Evolutionary conservation across 1,284 basidiomycete species (phyloP).

Genomic region (Sporisorium exsertum): DNA sequence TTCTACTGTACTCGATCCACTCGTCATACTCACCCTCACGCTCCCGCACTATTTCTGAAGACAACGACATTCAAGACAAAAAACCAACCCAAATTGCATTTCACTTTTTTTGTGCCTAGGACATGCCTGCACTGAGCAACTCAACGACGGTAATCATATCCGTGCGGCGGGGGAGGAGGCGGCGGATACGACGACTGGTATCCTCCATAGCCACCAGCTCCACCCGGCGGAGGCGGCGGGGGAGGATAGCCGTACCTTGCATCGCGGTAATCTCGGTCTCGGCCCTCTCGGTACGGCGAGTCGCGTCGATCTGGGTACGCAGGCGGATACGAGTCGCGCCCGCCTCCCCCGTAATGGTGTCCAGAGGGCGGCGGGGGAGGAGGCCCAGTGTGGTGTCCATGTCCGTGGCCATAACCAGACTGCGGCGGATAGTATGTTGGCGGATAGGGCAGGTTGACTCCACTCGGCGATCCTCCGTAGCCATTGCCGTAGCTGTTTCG

Average conservation of each 20-base stretch:
- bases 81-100: neutral
- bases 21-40: neutral
- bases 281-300: slow-evolving; percentile 43
- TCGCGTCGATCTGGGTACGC: slow-evolving; percentile 37
- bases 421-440: slow-evolving; percentile 35
- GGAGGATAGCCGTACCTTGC: slow-evolving; percentile 42
- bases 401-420: slow-evolving; percentile 20
- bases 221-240: slow-evolving; percentile 30
- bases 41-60: neutral
- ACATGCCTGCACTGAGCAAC: neutral
- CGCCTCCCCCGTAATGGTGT: slow-evolving; percentile 19
- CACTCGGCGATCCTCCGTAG: slow-evolving; percentile 22
- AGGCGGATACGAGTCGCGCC: slow-evolving; percentile 33
- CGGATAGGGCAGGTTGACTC: slow-evolving; percentile 24
- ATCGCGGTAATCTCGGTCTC: slow-evolving; percentile 43
- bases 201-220: slow-evolving; percentile 31
- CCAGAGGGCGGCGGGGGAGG: slow-evolving; percentile 21
- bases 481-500: slow-evolving; percentile 36
- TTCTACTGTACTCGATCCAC: neutral
- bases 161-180: slow-evolving; percentile 28
- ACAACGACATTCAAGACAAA: neutral
- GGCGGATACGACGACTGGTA: slow-evolving; percentile 27
- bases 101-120: neutral
- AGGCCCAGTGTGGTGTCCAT: slow-evolving; percentile 17
- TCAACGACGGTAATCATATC: slow-evolving; percentile 48